Conservation (phyloP, 2,329 filamentous ascomycete species). For the Nigrograna mackinnonii region DNA sequence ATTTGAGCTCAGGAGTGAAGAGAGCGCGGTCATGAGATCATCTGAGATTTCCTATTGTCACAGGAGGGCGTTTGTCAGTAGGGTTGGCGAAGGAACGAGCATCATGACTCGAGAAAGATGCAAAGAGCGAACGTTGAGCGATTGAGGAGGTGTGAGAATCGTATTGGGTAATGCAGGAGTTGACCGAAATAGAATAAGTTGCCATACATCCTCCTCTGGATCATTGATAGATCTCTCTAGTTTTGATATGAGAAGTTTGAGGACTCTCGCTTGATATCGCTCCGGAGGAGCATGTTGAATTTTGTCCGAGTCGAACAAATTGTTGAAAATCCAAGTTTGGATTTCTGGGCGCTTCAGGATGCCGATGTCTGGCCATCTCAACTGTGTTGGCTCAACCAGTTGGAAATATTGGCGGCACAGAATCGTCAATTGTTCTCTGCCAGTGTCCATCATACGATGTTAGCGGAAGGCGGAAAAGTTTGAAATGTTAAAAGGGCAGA, state of each 20-base stretch:
- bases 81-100: neutral
- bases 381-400: slow-evolving; percentile 62
- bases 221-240: slow-evolving; percentile 78
- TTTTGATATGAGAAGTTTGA: slow-evolving; percentile 72
- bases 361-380: slow-evolving; percentile 66
- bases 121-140: too few species aligned
- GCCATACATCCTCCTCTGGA: slow-evolving; percentile 84
- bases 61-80: slow-evolving; percentile 7
- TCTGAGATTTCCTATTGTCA: slow-evolving; percentile 76
- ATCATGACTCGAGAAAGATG: too few species aligned
- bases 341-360: slow-evolving; percentile 63
- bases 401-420: slow-evolving; percentile 82
- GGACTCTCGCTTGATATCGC: slow-evolving; percentile 70
- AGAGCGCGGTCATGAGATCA: slow-evolving; percentile 72
- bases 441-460: slow-evolving; percentile 9
- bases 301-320: slow-evolving; percentile 66
- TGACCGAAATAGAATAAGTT: slow-evolving; percentile 26
- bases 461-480: neutral
- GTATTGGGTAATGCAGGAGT: too few species aligned
- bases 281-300: slow-evolving; percentile 64
- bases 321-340: slow-evolving; percentile 68
- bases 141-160: too few species aligned
- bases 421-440: too few species aligned
- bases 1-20: slow-evolving; percentile 65
- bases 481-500: too few species aligned